Evolutionary conservation across 441 rosid species (phyloP).

Genomic region (Pelargonium cotyledonis): DNA sequence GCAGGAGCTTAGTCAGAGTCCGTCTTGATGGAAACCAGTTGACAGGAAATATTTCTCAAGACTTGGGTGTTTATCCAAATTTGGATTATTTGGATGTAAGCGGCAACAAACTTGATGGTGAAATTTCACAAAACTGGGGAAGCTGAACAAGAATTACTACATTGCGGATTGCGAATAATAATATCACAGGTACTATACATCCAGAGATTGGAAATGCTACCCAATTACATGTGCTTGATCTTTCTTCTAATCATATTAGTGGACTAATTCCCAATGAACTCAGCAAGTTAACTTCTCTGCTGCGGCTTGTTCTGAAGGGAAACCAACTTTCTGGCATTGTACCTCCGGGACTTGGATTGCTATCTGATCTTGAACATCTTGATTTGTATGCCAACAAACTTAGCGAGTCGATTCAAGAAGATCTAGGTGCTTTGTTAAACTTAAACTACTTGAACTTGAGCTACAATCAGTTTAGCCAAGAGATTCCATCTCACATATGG

Average conservation of each 20-base stretch:
- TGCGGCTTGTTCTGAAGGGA: not conserved
- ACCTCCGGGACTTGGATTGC: conserved; percentile 18
- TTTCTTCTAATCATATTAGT: conserved; percentile 28
- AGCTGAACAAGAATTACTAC: conserved; percentile 10
- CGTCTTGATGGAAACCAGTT: conserved; percentile 21
- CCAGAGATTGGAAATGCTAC: conserved; percentile 24
- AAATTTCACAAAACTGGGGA: conserved; percentile 29
- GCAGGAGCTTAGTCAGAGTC: conserved; percentile 25
- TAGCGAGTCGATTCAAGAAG: conserved; percentile 12
- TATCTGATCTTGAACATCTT: conserved; percentile 19
- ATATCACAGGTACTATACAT: conserved; percentile 24
- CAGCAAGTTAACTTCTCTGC: conserved; percentile 16
- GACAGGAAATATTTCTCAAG: conserved; percentile 23
- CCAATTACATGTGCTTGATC: conserved; percentile 16
- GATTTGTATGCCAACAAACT: conserved; percentile 23
- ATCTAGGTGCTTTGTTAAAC: conserved; percentile 2
- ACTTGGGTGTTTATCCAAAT: conserved; percentile 28
- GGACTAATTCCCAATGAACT: conserved; percentile 33
- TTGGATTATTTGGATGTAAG: conserved; percentile 24
- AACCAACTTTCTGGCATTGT: conserved; percentile 29
- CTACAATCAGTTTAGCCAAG: conserved; percentile 17
- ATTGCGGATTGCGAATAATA: conserved; percentile 22
- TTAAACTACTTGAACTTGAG: conserved; percentile 28
- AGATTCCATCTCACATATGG: conserved; percentile 19
- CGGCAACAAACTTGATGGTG: conserved; percentile 30